phyloP scores from a whole-genome alignment of 495 filamentous ascomycete species.

The Neurospora hispaniola region DNA sequence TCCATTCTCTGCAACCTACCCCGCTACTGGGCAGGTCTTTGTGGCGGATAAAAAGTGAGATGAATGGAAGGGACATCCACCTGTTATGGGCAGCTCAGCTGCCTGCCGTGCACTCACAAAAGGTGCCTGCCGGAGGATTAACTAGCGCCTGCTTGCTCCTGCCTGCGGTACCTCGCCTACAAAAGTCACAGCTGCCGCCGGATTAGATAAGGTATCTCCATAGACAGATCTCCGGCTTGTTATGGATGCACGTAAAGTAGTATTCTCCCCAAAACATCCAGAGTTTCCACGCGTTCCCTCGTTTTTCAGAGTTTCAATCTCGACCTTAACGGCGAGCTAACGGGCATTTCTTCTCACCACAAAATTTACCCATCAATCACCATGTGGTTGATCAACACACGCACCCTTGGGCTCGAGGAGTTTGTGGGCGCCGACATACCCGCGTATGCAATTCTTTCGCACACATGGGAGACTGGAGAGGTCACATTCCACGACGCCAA shows the following conservation, averaged over 20 bases:
- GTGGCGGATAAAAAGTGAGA: background rate
- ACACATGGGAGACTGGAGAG: constrained; percentile 32
- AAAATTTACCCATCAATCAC: background rate
- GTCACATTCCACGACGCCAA: constrained; percentile 13
- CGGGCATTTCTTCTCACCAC: background rate
- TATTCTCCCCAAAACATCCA: background rate
- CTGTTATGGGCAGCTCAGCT: background rate
- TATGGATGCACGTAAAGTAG: background rate
- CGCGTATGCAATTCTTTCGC: constrained; percentile 34
- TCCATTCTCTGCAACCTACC: background rate
- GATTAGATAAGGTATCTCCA: background rate
- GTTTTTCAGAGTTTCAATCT: background rate
- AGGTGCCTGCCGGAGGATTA: background rate
- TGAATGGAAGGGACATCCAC: background rate
- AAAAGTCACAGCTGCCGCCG: background rate
- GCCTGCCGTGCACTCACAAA: background rate
- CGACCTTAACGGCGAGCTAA: background rate
- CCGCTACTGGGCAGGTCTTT: background rate
- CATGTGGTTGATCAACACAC: constrained; percentile 31
- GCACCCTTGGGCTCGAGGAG: constrained; percentile 23
- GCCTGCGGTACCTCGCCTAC: background rate
- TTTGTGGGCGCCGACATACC: constrained; percentile 22
- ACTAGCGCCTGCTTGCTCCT: background rate
- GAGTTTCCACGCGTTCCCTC: background rate
- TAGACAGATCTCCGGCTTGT: background rate